A percentile compares a stretch with the other conserved stretches of the same genome.
Conservation (phyloP, 2,329 filamentous ascomycete genomes). For the Rutstroemia sydowiana region DNA sequence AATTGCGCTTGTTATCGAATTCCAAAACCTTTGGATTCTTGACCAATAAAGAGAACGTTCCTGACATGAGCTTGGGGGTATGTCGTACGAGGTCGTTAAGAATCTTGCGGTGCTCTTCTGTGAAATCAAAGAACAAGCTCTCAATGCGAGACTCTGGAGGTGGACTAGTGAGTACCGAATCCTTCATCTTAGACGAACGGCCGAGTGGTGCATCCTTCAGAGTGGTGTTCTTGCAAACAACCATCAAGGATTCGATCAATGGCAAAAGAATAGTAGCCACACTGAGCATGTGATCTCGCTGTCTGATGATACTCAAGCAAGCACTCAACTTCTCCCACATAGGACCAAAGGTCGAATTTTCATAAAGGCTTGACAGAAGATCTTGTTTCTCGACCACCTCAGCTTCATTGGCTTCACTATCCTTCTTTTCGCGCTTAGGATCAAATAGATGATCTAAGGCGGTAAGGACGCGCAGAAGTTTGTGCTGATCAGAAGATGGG, state of each 20-base stretch:
- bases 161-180: conserved; percentile 68
- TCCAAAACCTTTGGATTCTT: conserved; percentile 99
- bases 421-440: conserved; percentile 55
- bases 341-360: conserved; percentile 80
- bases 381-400: conserved; percentile 66
- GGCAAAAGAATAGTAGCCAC: conserved; percentile 93
- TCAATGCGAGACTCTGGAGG: conserved; percentile 77
- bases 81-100: conserved; percentile 95
- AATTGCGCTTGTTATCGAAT: conserved; percentile 99
- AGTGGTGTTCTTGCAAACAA: conserved; percentile 96
- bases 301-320: conserved; percentile 78
- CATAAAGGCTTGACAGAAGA: conserved; percentile 79
- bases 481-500: conserved; percentile 92
- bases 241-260: conserved; percentile 94
- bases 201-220: conserved; percentile 31
- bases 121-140: conserved; percentile 92
- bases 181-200: conserved; percentile 44
- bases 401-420: conserved; percentile 38
- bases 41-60: conserved; percentile 89
- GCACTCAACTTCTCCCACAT: conserved; percentile 91
- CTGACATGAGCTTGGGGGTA: conserved; percentile 97
- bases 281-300: conserved; percentile 92
- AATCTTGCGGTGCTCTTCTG: conserved; percentile 94
- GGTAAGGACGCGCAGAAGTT: conserved; percentile 83
- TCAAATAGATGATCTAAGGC: conserved; percentile 95